Conservation (phyloP, 1,139 yeast species). For the Kazachstania sp. region DNA sequence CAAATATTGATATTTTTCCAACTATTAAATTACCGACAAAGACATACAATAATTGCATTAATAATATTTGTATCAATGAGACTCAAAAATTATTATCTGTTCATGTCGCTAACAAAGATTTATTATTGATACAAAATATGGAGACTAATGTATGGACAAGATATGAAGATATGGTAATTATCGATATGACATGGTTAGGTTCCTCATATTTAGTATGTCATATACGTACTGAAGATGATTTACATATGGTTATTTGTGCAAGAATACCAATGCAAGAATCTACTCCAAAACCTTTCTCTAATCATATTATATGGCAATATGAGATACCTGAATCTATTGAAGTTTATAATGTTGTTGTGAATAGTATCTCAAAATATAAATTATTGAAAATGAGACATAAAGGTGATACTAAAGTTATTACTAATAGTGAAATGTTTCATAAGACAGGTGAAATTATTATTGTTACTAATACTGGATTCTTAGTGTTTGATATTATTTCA, state of each 20-base stretch:
- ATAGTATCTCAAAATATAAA: constrained; percentile 20
- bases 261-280: constrained; percentile 21
- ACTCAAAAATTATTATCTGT: constrained; percentile 21
- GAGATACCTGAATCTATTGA: constrained; percentile 13
- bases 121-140: constrained; percentile 23
- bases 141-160: constrained; percentile 25
- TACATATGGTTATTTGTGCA: constrained; percentile 18
- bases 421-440: constrained; percentile 15
- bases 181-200: constrained; percentile 29
- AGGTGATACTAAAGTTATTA: constrained; percentile 8
- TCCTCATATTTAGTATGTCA: constrained; percentile 25
- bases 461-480: constrained; percentile 11
- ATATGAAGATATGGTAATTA: constrained; percentile 20
- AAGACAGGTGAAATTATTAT: constrained; percentile 27
- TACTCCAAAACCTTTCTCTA: constrained; percentile 14
- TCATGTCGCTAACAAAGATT: constrained; percentile 26
- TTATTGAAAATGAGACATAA: constrained; percentile 19
- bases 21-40: constrained; percentile 26
- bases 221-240: constrained; percentile 19
- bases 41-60: constrained; percentile 25
- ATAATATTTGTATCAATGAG: constrained; percentile 20
- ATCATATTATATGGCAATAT: constrained; percentile 24
- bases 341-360: constrained; percentile 17
- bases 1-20: constrained; percentile 17
- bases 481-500: constrained; percentile 24